phyloP scores from a whole-genome alignment of 1,284 basidiomycete genomes.

The Ganoderma meredithae region DNA sequence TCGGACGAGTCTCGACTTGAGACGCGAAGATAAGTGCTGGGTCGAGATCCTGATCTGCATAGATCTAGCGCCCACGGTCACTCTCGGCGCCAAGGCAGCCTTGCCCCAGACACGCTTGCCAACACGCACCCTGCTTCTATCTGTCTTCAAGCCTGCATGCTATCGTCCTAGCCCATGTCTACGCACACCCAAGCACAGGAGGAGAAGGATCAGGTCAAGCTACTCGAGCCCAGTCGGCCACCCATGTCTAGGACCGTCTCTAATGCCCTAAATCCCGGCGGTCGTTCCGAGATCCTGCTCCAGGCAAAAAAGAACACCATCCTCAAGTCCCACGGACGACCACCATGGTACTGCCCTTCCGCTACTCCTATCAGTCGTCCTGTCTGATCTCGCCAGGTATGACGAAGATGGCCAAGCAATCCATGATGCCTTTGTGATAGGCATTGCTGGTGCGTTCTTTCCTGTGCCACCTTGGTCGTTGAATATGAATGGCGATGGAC shows the following conservation, averaged over 20 bases:
- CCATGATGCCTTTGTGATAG: constrained; percentile 89
- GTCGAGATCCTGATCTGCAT: constrained; percentile 11
- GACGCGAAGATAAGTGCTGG: constrained; percentile 1
- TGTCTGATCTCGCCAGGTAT: constrained; percentile 59
- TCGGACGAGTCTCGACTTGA: neutral
- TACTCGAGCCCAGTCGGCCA: constrained; percentile 23
- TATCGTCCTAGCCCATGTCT: neutral
- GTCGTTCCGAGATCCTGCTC: constrained; percentile 31
- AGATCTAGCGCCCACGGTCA: constrained; percentile 12
- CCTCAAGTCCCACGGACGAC: constrained; percentile 82
- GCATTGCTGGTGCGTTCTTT: constrained; percentile 79
- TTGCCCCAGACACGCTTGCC: neutral
- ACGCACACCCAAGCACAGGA: neutral
- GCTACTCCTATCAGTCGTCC: constrained; percentile 8
- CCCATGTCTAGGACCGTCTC: constrained; percentile 31
- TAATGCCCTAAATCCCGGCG: constrained; percentile 22
- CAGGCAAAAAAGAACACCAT: constrained; percentile 75
- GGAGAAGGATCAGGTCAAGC: constrained; percentile 17
- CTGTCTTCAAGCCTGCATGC: neutral
- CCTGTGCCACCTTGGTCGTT: constrained; percentile 1
- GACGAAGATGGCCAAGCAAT: constrained; percentile 73
- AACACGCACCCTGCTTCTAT: neutral
- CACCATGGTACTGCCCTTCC: constrained; percentile 70
- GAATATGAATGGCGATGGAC: neutral
- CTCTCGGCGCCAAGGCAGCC: constrained; percentile 17